phyloP scores from a whole-genome alignment of 345 rosid genomes.

The Boechera divaricarpa region DNA sequence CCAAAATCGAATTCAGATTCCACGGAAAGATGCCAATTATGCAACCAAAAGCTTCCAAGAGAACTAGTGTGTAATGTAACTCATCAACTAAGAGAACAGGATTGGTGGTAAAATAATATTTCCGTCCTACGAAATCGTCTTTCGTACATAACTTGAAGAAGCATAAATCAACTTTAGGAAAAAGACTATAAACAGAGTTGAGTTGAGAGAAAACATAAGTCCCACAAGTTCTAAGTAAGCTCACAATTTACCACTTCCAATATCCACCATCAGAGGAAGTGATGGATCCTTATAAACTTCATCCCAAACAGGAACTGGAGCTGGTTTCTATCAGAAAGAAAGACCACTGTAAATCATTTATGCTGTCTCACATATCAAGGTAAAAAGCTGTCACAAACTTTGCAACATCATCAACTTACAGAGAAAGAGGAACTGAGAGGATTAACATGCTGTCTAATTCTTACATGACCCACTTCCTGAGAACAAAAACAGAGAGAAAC shows the following conservation, averaged over 20 bases:
- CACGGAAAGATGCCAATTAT: slow-evolving; percentile 6
- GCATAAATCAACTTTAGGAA: background rate
- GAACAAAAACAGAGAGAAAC: slow-evolving; percentile 22
- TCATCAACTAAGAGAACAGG: background rate
- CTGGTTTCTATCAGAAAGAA: slow-evolving; percentile 57
- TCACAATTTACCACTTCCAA: slow-evolving; percentile 83
- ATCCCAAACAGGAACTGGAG: slow-evolving; percentile 72
- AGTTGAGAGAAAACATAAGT: slow-evolving; percentile 1
- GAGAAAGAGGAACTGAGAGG: slow-evolving; percentile 83
- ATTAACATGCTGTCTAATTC: slow-evolving; percentile 95
- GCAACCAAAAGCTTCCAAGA: slow-evolving; percentile 18
- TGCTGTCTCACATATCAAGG: background rate
- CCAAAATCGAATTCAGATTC: slow-evolving; percentile 1
- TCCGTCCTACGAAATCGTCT: background rate
- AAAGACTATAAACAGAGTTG: background rate
- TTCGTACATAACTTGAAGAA: background rate
- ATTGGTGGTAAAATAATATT: background rate
- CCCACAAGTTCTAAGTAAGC: slow-evolving; percentile 35
- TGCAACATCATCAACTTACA: slow-evolving; percentile 52
- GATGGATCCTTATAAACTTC: slow-evolving; percentile 77
- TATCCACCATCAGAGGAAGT: slow-evolving; percentile 90
- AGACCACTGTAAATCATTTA: background rate
- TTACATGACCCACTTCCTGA: slow-evolving; percentile 80
- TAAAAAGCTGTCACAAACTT: slow-evolving; percentile 8
- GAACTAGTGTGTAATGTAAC: background rate